Evolutionary conservation across 2,329 filamentous ascomycete genomes (phyloP).

Genomic region (Cryphonectria nitschkei): DNA sequence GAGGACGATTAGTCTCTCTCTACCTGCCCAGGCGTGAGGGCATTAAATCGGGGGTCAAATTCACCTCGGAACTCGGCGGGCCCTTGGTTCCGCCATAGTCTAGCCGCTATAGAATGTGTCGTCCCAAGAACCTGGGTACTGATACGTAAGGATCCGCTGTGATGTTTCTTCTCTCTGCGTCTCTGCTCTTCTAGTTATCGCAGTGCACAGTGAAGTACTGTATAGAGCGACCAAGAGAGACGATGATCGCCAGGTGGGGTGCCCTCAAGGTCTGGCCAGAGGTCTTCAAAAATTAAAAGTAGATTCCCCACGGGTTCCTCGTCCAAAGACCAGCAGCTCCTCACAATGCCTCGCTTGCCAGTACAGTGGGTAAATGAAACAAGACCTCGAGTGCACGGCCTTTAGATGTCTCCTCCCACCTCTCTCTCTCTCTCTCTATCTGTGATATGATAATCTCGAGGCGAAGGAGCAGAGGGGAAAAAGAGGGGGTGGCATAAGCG

Average conservation of each 20-base stretch:
- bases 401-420: not conserved
- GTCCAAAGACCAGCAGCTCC: not conserved
- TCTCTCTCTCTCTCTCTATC: not conserved
- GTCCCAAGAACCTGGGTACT: not conserved
- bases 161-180: not conserved
- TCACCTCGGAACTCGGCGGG: not conserved
- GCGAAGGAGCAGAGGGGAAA: not conserved
- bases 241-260: not conserved
- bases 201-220: not conserved
- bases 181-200: too few species aligned
- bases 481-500: not conserved
- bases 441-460: not conserved
- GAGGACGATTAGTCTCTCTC: not conserved
- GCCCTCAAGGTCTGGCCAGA: not conserved
- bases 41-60: not conserved
- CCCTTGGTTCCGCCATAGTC: not conserved
- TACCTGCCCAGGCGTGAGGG: not conserved
- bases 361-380: not conserved
- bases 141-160: not conserved
- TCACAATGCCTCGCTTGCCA: not conserved
- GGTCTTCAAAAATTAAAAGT: not conserved
- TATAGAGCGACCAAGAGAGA: not conserved
- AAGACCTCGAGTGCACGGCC: not conserved
- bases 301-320: not conserved
- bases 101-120: not conserved